Conservation (phyloP, 352 stramenopile genomes). For the Phytophthora fragariaefolia region DNA sequence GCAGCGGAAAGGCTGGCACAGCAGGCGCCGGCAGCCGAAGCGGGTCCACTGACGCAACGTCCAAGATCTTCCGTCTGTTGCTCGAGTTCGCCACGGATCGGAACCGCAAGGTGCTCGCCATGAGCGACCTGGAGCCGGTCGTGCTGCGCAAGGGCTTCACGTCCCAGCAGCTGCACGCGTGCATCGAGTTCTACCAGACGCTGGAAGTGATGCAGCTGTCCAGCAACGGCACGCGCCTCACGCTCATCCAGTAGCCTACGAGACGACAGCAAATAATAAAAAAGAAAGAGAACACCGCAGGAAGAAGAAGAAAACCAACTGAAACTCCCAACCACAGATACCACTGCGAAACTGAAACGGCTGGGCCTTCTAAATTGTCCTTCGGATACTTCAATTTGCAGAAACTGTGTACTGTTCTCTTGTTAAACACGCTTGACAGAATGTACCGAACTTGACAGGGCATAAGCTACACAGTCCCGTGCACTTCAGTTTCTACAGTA, state of each 20-base stretch:
- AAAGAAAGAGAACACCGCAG: no score
- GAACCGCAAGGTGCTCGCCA: conserved; percentile 74
- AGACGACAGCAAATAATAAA: no score
- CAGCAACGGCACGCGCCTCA: conserved; percentile 75
- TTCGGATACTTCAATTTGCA: no score
- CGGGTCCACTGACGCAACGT: conserved; percentile 90
- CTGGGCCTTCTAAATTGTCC: no score
- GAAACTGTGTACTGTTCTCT: no score
- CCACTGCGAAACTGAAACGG: no score
- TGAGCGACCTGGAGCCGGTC: conserved; percentile 93
- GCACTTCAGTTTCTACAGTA: no score
- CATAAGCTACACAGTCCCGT: no score
- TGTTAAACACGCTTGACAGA: no score
- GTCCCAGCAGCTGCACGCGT: conserved; percentile 93
- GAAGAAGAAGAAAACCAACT: no score
- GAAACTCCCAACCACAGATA: no score
- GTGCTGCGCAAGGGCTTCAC: conserved; percentile 97
- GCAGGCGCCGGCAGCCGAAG: conserved; percentile 24
- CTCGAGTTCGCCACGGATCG: conserved; percentile 92
- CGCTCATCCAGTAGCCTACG: conserved; percentile 60
- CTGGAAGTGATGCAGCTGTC: conserved; percentile 89
- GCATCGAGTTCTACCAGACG: conserved; percentile 94
- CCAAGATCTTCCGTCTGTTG: conserved; percentile 96
- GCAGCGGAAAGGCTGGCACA: conserved; percentile 27
- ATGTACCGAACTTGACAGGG: no score